Conservation (phyloP, 1,284 basidiomycete genomes). For the Coriolopsis trogii region DNA sequence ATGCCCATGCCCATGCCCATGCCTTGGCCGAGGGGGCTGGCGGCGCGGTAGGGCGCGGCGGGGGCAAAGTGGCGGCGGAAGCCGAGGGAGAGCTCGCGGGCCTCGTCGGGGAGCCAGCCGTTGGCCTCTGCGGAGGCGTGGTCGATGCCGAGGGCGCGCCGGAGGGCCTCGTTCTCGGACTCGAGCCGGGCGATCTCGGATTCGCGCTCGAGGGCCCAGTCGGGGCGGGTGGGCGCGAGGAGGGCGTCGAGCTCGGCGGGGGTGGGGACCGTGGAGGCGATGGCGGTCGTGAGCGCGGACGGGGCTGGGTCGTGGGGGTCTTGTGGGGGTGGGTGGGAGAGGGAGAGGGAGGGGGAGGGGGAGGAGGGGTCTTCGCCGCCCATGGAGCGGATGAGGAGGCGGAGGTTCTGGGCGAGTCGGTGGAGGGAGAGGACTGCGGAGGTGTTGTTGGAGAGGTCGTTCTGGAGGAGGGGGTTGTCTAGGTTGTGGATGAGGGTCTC, state of each 20-base stretch:
- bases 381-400: slow-evolving; percentile 72
- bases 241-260: slow-evolving; percentile 36
- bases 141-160: slow-evolving; percentile 77
- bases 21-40: slow-evolving; percentile 17
- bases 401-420: slow-evolving; percentile 72
- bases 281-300: slow-evolving; percentile 13
- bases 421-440: slow-evolving; percentile 60
- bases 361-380: slow-evolving; percentile 48
- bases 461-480: slow-evolving; percentile 63
- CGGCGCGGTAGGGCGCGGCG: slow-evolving; percentile 11
- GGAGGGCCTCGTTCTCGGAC: slow-evolving; percentile 78
- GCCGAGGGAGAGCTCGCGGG: slow-evolving; percentile 29
- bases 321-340: slow-evolving; percentile 8
- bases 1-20: too few relatives aligned
- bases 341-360: slow-evolving; percentile 23
- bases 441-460: slow-evolving; percentile 61
- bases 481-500: slow-evolving; percentile 81
- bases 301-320: background rate
- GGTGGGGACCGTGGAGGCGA: slow-evolving; percentile 23
- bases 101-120: slow-evolving; percentile 43
- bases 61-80: slow-evolving; percentile 12
- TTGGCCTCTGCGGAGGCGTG: slow-evolving; percentile 49
- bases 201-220: slow-evolving; percentile 88
- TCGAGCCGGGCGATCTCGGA: slow-evolving; percentile 79
- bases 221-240: slow-evolving; percentile 45